These are phyloP conservation scores for Bisporella sp. DNA, from an alignment of 2,329 filamentous ascomycete species.

Conservation along the genomic window DNA sequence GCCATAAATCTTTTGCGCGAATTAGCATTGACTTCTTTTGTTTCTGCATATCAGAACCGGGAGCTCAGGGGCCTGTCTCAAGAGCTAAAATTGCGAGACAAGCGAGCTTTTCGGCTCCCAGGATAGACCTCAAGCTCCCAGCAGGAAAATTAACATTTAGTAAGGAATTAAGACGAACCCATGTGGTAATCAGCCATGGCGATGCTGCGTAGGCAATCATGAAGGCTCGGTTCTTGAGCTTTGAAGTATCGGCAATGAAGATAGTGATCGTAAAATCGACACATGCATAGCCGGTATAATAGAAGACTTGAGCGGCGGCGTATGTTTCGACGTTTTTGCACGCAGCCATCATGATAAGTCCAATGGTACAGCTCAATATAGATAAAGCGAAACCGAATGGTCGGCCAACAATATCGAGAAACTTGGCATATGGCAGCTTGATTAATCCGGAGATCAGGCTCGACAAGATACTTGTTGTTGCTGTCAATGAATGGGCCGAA, in stretches of 20 bases:
- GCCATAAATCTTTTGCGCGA: too few species aligned
- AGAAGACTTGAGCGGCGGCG: constrained; percentile 53
- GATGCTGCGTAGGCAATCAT: constrained; percentile 13
- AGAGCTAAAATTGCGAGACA: constrained; percentile 49
- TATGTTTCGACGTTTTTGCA: constrained; percentile 53
- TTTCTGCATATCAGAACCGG: too few species aligned
- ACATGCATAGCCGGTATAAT: constrained; percentile 48
- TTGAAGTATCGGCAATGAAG: constrained; percentile 61
- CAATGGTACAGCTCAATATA: constrained; percentile 35
- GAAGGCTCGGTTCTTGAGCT: constrained; percentile 49
- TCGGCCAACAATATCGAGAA: constrained; percentile 43
- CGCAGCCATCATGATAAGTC: constrained; percentile 58
- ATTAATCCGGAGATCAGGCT: constrained; percentile 39
- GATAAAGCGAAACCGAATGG: constrained; percentile 38
- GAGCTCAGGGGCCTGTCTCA: constrained; percentile 27
- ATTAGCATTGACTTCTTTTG: too few species aligned
- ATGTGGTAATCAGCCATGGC: constrained; percentile 54
- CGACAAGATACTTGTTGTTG: constrained; percentile 36
- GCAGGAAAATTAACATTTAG: constrained; percentile 41
- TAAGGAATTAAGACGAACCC: constrained; percentile 54
- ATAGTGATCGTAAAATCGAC: constrained; percentile 30
- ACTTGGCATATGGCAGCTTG: constrained; percentile 47
- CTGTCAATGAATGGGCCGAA: constrained; percentile 38
- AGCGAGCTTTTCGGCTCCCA: constrained; percentile 16
- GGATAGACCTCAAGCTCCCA: constrained; percentile 25